Conservation (phyloP, 1,284 basidiomycete species). For the Phellinidium pouzarii region DNA sequence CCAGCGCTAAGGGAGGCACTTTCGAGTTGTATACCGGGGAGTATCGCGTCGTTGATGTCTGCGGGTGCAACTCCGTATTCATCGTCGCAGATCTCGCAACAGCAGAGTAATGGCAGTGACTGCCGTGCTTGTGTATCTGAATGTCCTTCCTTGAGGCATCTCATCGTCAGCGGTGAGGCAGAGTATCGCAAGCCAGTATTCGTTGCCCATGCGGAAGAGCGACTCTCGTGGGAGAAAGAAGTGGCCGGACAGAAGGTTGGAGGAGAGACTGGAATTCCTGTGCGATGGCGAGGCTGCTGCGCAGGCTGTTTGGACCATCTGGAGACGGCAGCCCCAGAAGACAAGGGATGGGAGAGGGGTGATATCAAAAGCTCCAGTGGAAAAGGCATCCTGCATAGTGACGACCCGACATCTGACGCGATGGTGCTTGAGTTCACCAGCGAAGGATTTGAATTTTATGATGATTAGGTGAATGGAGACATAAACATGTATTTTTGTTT, state of each 20-base stretch:
- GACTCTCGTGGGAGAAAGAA: slow-evolving; percentile 55
- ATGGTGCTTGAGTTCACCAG: not conserved
- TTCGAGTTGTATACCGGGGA: slow-evolving; percentile 14
- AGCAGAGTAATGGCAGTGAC: not conserved
- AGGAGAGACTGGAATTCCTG: slow-evolving; percentile 41
- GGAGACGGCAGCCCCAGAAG: slow-evolving; percentile 22
- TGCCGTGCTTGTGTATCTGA: slow-evolving; percentile 27
- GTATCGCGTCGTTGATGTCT: slow-evolving; percentile 9
- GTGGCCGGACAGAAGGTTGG: slow-evolving; percentile 50
- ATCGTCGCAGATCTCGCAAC: not conserved
- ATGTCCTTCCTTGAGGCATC: slow-evolving; percentile 51
- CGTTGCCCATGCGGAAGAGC: slow-evolving; percentile 51
- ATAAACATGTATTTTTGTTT: not conserved
- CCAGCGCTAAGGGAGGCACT: slow-evolving; percentile 7
- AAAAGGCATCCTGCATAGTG: not conserved
- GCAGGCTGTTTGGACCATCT: slow-evolving; percentile 57
- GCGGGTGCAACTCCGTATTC: not conserved
- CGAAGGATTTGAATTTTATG: slow-evolving; percentile 10
- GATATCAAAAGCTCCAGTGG: not conserved
- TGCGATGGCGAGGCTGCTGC: slow-evolving; percentile 64
- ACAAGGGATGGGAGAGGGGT: slow-evolving; percentile 1
- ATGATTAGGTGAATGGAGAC: not conserved
- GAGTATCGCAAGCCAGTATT: slow-evolving; percentile 35
- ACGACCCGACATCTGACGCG: not conserved
- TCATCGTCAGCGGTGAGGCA: slow-evolving; percentile 15